A percentile compares a stretch with the other conserved stretches of the same genome.
These are phyloP conservation scores for Sherardia arvensis DNA, from an alignment of 257 asterid genomes.

Conservation along the genomic window DNA sequence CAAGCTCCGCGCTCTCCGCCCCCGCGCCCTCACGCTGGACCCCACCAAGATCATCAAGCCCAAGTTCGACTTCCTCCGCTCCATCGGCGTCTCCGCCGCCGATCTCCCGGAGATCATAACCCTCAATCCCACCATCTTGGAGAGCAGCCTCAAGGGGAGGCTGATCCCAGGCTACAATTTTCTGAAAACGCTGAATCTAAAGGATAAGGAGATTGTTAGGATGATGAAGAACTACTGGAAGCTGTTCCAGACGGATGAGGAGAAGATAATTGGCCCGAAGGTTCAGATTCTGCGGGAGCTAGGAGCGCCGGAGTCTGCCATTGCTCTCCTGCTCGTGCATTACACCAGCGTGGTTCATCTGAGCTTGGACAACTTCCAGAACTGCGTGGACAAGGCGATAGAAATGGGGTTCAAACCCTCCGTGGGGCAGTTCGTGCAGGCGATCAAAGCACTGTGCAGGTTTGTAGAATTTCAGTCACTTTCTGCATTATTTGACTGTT, in stretches of 20 bases:
- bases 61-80: slow-evolving; percentile 6
- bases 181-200: slow-evolving; percentile 3
- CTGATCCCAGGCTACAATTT: slow-evolving; percentile 5
- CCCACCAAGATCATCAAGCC: not conserved
- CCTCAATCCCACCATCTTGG: not conserved
- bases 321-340: slow-evolving; percentile 4
- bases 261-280: not conserved
- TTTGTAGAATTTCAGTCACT: not conserved
- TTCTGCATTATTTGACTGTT: not conserved
- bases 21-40: slow-evolving; percentile 3
- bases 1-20: slow-evolving; percentile 8
- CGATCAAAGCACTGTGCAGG: not conserved
- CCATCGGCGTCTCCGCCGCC: slow-evolving; percentile 8
- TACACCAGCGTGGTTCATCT: slow-evolving; percentile 5
- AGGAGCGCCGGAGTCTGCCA: slow-evolving; percentile 5
- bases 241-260: slow-evolving; percentile 1
- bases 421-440: not conserved
- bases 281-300: not conserved
- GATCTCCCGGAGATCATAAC: slow-evolving; percentile 7
- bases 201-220: not conserved
- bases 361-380: not conserved
- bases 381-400: slow-evolving; percentile 6
- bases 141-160: slow-evolving; percentile 4
- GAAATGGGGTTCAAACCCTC: slow-evolving; percentile 6
- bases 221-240: slow-evolving; percentile 13